Evolutionary conservation across 2,329 filamentous ascomycete species (phyloP).

Genomic region (Aaosphaeria arxii): DNA sequence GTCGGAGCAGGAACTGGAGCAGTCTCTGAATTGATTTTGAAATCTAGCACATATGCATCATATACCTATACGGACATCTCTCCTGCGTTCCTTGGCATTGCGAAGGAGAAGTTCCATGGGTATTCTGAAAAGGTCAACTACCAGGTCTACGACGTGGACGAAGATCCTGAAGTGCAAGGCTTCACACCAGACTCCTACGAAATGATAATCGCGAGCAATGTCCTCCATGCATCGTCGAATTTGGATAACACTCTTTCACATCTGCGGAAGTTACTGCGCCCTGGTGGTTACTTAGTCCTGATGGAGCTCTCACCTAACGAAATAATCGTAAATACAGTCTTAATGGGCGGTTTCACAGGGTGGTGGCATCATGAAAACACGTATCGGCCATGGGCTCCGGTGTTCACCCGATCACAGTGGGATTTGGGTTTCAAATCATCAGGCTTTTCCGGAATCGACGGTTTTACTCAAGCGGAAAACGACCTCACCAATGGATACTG

Average conservation of each 20-base stretch:
- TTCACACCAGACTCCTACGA: not conserved
- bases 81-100: not conserved
- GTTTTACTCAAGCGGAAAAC: no score
- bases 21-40: not conserved
- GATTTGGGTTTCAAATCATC: no score
- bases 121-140: not conserved
- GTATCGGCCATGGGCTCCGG: not conserved
- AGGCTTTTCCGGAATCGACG: no score
- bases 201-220: not conserved
- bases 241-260: not conserved
- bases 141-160: not conserved
- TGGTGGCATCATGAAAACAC: no score
- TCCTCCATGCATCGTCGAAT: not conserved
- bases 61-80: not conserved
- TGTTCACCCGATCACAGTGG: not conserved
- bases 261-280: not conserved
- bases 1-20: conserved; percentile 9
- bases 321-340: no score
- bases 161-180: not conserved
- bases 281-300: not conserved
- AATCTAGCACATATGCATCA: not conserved
- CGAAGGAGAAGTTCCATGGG: not conserved
- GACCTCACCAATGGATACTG: not conserved
- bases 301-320: not conserved
- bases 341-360: no score